Percentiles rank a stretch among this genome's conserved stretches.
Conservation (phyloP, 2,329 filamentous ascomycete species). For the Alternaria hordeiaustralica region DNA sequence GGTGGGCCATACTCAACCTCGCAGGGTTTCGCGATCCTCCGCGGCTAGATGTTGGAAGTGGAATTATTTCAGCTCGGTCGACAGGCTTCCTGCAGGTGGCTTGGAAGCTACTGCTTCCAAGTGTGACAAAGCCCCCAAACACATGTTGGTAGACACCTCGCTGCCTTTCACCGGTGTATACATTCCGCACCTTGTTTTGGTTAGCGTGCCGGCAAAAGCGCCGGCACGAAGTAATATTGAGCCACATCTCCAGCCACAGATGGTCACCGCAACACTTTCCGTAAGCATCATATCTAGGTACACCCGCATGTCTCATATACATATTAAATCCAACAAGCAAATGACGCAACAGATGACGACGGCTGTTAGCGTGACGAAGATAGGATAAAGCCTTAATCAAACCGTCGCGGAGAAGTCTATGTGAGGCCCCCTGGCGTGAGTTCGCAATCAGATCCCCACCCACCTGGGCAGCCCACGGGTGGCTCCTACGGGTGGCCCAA, state of each 20-base stretch:
- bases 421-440: neutral
- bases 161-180: neutral
- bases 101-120: neutral
- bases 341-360: neutral
- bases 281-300: neutral
- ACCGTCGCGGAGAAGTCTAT: neutral
- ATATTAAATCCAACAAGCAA: neutral
- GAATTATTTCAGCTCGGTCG: neutral
- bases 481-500: neutral
- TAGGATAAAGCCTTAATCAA: neutral
- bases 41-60: neutral
- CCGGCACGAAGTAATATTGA: no score
- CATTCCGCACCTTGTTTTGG: neutral
- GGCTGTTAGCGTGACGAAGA: neutral
- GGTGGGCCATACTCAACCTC: neutral
- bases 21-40: neutral
- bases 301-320: neutral
- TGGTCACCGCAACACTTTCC: neutral
- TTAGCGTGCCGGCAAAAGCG: neutral
- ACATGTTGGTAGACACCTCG: neutral
- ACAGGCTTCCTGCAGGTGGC: neutral
- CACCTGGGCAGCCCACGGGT: neutral
- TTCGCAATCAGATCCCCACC: neutral
- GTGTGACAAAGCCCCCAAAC: neutral
- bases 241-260: neutral